Percentiles rank a stretch among this genome's conserved stretches.
Evolutionary conservation across 208 protist species (phyloP).

Genomic region (Phytomonas sp.): DNA sequence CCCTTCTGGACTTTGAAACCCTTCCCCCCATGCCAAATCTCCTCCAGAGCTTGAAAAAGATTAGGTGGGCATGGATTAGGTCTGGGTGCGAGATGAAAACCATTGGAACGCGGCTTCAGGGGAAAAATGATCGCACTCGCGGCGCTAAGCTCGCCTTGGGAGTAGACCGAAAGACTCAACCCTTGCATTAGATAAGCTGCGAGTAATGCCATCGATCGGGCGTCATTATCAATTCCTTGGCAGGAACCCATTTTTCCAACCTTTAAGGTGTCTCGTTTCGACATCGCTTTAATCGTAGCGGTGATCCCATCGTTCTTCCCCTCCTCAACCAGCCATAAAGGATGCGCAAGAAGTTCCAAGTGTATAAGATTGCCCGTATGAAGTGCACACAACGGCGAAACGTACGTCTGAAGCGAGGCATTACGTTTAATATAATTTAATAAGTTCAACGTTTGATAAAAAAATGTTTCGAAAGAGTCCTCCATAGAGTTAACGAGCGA

Average conservation of each 20-base stretch:
- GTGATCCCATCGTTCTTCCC: slow-evolving; percentile 76
- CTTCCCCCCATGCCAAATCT: slow-evolving; percentile 54
- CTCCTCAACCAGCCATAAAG: slow-evolving; percentile 35
- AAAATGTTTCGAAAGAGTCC: slow-evolving; percentile 25
- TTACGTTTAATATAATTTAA: slow-evolving; percentile 26
- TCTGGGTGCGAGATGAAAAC: slow-evolving; percentile 5
- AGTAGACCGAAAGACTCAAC: slow-evolving; percentile 60
- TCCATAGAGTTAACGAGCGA: not conserved
- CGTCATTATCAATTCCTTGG: not conserved
- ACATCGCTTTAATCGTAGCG: slow-evolving; percentile 34
- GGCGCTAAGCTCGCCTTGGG: not conserved
- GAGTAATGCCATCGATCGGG: slow-evolving; percentile 46
- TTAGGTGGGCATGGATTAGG: slow-evolving; percentile 59
- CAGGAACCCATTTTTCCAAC: slow-evolving; percentile 26
- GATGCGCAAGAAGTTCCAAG: slow-evolving; percentile 28
- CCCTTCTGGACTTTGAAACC: slow-evolving; percentile 17
- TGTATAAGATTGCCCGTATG: not conserved
- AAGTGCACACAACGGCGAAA: slow-evolving; percentile 15
- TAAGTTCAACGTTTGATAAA: slow-evolving; percentile 23
- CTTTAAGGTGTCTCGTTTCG: slow-evolving; percentile 17
- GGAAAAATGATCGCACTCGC: slow-evolving; percentile 53
- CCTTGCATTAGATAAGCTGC: slow-evolving; percentile 71
- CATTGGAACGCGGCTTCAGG: slow-evolving; percentile 16
- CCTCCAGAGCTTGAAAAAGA: slow-evolving; percentile 66
- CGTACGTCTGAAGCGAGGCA: slow-evolving; percentile 29